These are phyloP conservation scores for Wickerhamomyces alni DNA, from an alignment of 805 yeast genomes.

Conservation along the genomic window DNA sequence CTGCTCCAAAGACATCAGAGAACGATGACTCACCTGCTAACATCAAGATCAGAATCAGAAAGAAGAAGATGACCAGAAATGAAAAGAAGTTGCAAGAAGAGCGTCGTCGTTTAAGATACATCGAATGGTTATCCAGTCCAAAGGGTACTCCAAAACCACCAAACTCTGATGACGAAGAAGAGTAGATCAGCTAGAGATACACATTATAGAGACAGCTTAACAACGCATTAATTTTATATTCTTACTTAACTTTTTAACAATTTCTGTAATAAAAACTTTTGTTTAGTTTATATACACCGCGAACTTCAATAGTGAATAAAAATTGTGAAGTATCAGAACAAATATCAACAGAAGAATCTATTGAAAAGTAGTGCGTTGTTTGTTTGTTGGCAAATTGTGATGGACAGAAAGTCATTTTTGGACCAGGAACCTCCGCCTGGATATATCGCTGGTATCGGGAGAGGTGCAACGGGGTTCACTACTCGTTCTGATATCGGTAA, in stretches of 20 bases:
- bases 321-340: too few species aligned
- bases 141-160: slow-evolving; percentile 96
- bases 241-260: too few species aligned
- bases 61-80: slow-evolving; percentile 97
- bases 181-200: too few species aligned
- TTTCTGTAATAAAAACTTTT: too few species aligned
- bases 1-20: slow-evolving; percentile 38
- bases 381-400: slow-evolving; percentile 7
- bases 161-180: slow-evolving; percentile 90
- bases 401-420: slow-evolving; percentile 60
- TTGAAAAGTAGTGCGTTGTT: too few species aligned
- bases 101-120: slow-evolving; percentile 88
- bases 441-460: slow-evolving; percentile 85
- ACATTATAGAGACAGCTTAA: too few species aligned
- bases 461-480: slow-evolving; percentile 93
- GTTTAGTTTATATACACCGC: too few species aligned
- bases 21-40: slow-evolving; percentile 93
- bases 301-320: too few species aligned
- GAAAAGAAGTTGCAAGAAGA: slow-evolving; percentile 88
- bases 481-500: slow-evolving; percentile 74
- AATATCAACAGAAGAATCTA: too few species aligned
- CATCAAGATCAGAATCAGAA: slow-evolving; percentile 85
- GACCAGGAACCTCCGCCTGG: slow-evolving; percentile 87
- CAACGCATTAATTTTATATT: too few species aligned
- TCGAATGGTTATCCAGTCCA: slow-evolving; percentile 93